Evolutionary conservation across 139 green algal genomes (phyloP), one percentile per base, ranked within the genome.

Genomic region (Coelastrella sp.): DNA sequence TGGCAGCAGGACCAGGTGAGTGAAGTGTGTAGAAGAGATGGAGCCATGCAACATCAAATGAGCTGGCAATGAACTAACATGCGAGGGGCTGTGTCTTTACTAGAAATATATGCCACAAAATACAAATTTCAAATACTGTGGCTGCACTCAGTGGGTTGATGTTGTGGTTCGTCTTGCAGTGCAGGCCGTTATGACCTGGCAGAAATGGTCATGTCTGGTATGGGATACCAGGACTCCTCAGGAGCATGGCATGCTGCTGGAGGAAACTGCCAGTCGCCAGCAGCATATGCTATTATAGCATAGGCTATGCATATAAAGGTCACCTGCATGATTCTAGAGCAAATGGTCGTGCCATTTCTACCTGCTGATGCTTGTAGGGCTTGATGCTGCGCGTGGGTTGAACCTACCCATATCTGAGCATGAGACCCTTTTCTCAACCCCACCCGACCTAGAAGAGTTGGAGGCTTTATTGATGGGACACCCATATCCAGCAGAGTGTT

Each of bases 401-500:
- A 22, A 65, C 17, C 15, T 85, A 22, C 87, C 87, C 27, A 74
- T 90, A 17, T 86, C 75, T 57, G 87, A 90, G 76, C 61, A 79
- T 25, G 76, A 68, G 6, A 90, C 87, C 25, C 61, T 90, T 0
- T 90, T 90, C 49, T 86, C 76, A 56, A 90, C 87, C 15, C 87
- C 75, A 72, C 58, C 72, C 7, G 87, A 90, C 61, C 87, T 90
- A 58, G 22, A 68, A 8, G 49, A 90, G 87, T 49, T 90, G 25
- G 75, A 90, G 35, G 63, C n/a, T n/a, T 65, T 86, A 35, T 49
- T 90, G 49, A 68, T 70, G 60, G 60, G 10, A 7, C 87, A 90
- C 87, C 75, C 87, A 9, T 90, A 86, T 65, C 85, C 85, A 9
- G 22, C 73, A 25, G 20, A 90, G 57, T 60, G 24, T 59, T 83